Conservation (phyloP, 2,329 filamentous ascomycete genomes). For the Grosmannia clavigera region DNA sequence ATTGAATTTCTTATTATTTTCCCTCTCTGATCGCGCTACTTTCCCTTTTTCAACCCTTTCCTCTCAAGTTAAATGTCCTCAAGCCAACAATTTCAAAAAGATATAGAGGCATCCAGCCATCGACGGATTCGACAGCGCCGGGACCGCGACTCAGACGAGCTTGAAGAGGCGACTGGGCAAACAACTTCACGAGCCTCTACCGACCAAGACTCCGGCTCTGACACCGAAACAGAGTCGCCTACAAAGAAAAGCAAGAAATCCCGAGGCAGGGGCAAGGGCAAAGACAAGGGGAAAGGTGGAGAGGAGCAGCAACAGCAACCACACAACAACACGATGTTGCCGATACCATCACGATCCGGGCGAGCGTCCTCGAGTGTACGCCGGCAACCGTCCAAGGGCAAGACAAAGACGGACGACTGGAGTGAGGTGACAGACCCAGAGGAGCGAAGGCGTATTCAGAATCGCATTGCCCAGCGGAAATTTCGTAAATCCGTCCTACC, state of each 20-base stretch:
- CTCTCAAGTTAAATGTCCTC: conserved; percentile 10
- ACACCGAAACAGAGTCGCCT: conserved; percentile 14
- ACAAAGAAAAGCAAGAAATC: conserved; percentile 1
- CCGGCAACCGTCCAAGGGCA: conserved; percentile 21
- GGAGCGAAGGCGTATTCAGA: conserved; percentile 63
- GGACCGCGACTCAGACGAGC: not conserved
- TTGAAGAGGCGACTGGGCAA: not conserved
- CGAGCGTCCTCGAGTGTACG: conserved; percentile 14
- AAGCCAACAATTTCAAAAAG: conserved; percentile 3
- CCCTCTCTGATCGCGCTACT: not conserved
- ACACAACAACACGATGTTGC: not conserved
- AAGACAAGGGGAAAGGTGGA: not conserved
- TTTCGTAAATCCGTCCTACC: conserved; percentile 45
- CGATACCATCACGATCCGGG: conserved; percentile 8
- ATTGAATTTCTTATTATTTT: too few species aligned
- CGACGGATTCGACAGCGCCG: not conserved
- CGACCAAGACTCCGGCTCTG: conserved; percentile 16
- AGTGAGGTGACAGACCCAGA: conserved; percentile 55
- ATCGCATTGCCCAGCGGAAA: conserved; percentile 63
- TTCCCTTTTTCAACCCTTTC: not conserved
- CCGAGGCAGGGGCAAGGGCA: conserved; percentile 1
- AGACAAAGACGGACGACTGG: conserved; percentile 51
- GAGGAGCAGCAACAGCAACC: not conserved
- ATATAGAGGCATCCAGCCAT: conserved; percentile 1
- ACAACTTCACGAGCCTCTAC: conserved; percentile 1